phyloP scores from a whole-genome alignment of 2,329 filamentous ascomycete genomes.

The Colletotrichum abscissum region DNA sequence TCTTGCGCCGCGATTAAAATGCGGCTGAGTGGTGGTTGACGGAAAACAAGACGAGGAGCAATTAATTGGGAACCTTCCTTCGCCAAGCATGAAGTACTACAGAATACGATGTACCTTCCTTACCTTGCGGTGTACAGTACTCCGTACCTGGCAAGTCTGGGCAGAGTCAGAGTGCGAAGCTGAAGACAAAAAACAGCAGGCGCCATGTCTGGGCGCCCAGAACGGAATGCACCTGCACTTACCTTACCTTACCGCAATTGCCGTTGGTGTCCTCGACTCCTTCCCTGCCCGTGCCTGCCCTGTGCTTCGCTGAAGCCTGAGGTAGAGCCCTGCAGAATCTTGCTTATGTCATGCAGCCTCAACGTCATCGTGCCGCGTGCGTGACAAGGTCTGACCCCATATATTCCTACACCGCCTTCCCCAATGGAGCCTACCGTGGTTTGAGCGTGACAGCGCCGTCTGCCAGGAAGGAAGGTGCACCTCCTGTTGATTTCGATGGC shows the following conservation, averaged over 20 bases:
- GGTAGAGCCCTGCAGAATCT: not conserved
- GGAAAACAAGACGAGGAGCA: not conserved
- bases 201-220: conserved; percentile 1
- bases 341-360: conserved; percentile 16
- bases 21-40: not conserved
- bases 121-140: too few species aligned
- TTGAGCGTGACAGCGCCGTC: conserved; percentile 3
- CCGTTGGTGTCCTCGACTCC: conserved; percentile 8
- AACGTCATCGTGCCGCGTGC: conserved; percentile 22
- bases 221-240: not conserved
- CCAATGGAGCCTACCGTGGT: conserved; percentile 8
- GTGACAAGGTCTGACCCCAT: not conserved
- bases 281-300: too few species aligned
- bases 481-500: not conserved
- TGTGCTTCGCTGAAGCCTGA: too few species aligned
- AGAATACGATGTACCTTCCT: too few species aligned
- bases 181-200: not conserved
- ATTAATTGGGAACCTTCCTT: not conserved
- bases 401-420: not conserved
- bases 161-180: not conserved
- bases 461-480: not conserved
- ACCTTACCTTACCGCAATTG: not conserved
- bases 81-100: too few species aligned
- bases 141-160: too few species aligned
- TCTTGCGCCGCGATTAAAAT: not conserved